Evolutionary conservation across 768 basidiomycete species (phyloP), one percentile per base, ranked within the genome.

Genomic region (Russula griseocarnosa): DNA sequence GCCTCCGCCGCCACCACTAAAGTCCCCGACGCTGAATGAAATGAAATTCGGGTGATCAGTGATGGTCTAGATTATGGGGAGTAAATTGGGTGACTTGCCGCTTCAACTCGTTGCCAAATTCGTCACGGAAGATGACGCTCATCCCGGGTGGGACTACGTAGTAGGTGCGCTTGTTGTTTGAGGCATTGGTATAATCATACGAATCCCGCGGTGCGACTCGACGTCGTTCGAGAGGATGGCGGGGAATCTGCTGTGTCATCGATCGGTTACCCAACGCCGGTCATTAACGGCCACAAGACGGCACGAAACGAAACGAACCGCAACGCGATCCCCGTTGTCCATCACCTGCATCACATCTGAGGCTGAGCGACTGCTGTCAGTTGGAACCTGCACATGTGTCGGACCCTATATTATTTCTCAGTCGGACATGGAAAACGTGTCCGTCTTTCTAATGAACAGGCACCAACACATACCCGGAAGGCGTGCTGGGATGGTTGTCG

Each of bases 81-180:
- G 16, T 32, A n/a, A 40, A 47, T 4, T 16, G 24, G n/a, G 5
- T 9, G 24, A 28, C 66, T 42, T 61, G 61, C 68, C 68, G 62
- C 46, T 51, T 59, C 26, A 69, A 49, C 36, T 69, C 68, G 32
- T 61, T 63, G 24, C 68, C 68, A 38, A 32, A 24, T 44, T 69
- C 68, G 42, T 69, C 68, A 28, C 55, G 58, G 50, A 69, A 69
- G 24, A 69, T 67, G 30, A 67, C 68, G 22, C 46, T 67, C 68
- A 69, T 69, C n/a, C 68, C 68, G 3, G 68, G 68, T 1, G 68
- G 68, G 22, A 69, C 55, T 52, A 69, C 60, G 60, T 69, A 69
- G 60, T 54, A 69, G 3, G 68, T 69, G 14, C 66, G 68, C 30
- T 67, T 42, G 8, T 34, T 18, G 18, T 57, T 60, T 8, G 49